Base-by-base conservation (phyloP, 495 filamentous ascomycete species). In the Symbiotaphrina buchneri region DNA sequence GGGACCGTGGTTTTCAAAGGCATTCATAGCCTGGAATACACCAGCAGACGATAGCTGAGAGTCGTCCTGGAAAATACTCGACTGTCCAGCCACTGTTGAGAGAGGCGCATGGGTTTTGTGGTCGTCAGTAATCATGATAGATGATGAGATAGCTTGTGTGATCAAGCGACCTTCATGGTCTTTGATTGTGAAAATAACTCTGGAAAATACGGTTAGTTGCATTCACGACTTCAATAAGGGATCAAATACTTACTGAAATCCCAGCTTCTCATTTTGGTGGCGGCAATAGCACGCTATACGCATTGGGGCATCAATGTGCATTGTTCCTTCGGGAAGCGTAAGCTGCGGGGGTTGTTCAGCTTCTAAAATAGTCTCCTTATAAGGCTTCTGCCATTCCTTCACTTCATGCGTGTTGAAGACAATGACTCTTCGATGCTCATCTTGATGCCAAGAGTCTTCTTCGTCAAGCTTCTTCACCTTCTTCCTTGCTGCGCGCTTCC, bases 271-370 rank as follows among this genome's bases (percentile, higher is more conserved):
- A 22, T 68, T 63, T 35, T 94, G 85, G 46, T 95, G 85, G 3
- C 85, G 69, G 49, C 85, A 93, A 51, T 95, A 95, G 49, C 85
- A 95, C 3, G 83, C 79, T 41, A 95, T 91, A n/a, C 85, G 68
- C 82, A 95, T 92, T 4, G 81, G 80, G 5, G 73, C 62, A 40
- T 82, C 68, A 14, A 90, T 68, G 43, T 78, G 71, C 54, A 72
- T 69, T 13, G 70, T 63, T 21, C 65, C 70, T 5, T 59, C 53
- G 7, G 71, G 70, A 3, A 66, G 46, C 1, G 48, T n/a, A 25
- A 8, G 14, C n/a, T 29, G 33, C 21, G 30, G 35, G 1, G 30
- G 11, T 5, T 18, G 15, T n/a, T 33, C 30, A 17, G 20, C 10
- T 5, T 32, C 19, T 5, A 39, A 30, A 5, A 32, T 29, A 11